Conservation (phyloP, 2,329 filamentous ascomycete genomes). For the Aspergillus sp. region DNA sequence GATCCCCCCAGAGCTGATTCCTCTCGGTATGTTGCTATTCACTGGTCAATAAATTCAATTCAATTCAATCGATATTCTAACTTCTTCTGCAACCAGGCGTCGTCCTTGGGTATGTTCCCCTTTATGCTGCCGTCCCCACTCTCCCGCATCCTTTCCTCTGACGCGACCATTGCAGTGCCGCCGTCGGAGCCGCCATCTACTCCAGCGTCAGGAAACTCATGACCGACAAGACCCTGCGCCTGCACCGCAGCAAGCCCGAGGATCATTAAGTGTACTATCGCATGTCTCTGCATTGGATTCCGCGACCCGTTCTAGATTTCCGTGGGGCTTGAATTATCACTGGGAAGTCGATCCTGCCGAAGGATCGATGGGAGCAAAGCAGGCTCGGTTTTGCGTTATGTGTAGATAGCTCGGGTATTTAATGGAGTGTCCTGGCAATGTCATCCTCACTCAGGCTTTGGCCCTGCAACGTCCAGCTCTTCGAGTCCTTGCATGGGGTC, state of each 20-base stretch:
- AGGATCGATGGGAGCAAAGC: constrained; percentile 14
- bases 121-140: constrained; percentile 7
- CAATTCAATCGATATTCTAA: constrained; percentile 13
- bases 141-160: constrained; percentile 13
- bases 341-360: constrained; percentile 17
- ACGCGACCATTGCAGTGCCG: constrained; percentile 39
- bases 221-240: constrained; percentile 85
- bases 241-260: constrained; percentile 58
- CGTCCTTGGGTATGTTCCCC: constrained; percentile 65
- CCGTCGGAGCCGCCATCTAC: constrained; percentile 71
- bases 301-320: constrained; percentile 17
- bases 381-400: constrained; percentile 19
- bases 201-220: constrained; percentile 72
- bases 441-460: constrained; percentile 58
- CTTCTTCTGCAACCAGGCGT: constrained; percentile 49
- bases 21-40: constrained; percentile 61
- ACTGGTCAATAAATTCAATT: constrained; percentile 4
- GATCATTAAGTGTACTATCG: constrained; percentile 31
- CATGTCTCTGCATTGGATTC: constrained; percentile 22
- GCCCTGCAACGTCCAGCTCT: constrained; percentile 86
- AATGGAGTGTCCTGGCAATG: constrained; percentile 16
- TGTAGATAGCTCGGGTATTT: constrained; percentile 31
- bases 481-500: constrained; percentile 97
- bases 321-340: constrained; percentile 22
- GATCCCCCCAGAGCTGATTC: constrained; percentile 88